Evolutionary conservation across 306 rosid genomes (phyloP).

Genomic region (Gastrolobium bilobum): DNA sequence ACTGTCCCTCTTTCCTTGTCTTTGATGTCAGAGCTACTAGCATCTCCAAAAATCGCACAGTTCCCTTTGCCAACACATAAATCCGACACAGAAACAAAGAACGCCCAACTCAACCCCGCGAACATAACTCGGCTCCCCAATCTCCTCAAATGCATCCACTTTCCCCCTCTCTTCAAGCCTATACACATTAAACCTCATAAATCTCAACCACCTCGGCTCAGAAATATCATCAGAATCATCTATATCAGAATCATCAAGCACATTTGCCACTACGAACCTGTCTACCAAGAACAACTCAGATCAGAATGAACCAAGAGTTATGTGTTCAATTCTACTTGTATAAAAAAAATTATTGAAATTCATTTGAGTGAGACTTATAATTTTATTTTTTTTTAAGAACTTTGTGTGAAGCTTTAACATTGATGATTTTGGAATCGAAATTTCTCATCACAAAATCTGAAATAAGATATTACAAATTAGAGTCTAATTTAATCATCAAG

Average conservation of each 20-base stretch:
- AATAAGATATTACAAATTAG: no score
- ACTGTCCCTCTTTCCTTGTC: constrained; percentile 57
- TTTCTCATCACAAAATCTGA: no score
- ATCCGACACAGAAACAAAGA: constrained; percentile 64
- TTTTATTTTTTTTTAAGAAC: no score
- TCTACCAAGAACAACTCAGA: constrained; percentile 75
- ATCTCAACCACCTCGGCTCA: constrained; percentile 57
- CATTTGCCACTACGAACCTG: constrained; percentile 55
- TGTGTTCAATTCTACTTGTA: no score
- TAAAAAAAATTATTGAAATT: no score
- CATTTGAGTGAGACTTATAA: no score
- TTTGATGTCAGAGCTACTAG: constrained; percentile 45
- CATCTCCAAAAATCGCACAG: constrained; percentile 70
- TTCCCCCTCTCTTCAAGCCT: constrained; percentile 57
- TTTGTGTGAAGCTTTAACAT: no score
- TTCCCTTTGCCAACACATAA: constrained; percentile 63
- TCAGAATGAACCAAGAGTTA: no score
- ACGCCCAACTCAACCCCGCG: constrained; percentile 77
- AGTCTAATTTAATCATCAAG: no score
- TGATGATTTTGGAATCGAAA: no score
- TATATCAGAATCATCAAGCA: not conserved
- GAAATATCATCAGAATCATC: constrained; percentile 32
- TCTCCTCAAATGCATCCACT: constrained; percentile 64
- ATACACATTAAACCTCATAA: constrained; percentile 64
- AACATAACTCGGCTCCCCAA: constrained; percentile 77